A percentile compares a stretch with the other conserved stretches of the same genome.
Conservation (phyloP, 2,329 filamentous ascomycete genomes). For the Hypoxylon sp. region DNA sequence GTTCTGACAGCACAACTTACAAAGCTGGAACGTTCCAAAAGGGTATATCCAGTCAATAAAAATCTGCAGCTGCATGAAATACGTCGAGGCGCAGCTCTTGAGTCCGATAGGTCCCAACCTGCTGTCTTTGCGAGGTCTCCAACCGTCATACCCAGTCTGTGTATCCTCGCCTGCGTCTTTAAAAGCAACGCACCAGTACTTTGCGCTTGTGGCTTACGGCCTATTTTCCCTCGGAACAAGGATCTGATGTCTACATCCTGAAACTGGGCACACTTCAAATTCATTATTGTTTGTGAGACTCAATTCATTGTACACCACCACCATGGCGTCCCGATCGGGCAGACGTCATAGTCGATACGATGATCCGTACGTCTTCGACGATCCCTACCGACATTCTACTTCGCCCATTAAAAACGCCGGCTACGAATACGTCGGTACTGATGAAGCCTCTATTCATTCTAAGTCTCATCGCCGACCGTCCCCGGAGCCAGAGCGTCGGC, state of each 20-base stretch:
- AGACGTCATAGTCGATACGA: constrained; percentile 49
- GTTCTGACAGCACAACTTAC: constrained; percentile 17
- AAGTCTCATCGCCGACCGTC: constrained; percentile 41
- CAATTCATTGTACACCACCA: constrained; percentile 41
- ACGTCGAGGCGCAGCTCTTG: constrained; percentile 45
- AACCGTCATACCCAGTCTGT: constrained; percentile 23
- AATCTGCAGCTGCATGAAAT: constrained; percentile 27
- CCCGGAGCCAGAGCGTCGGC: constrained; percentile 39
- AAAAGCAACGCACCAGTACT: constrained; percentile 33
- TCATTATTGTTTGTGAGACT: constrained; percentile 15
- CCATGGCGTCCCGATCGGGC: constrained; percentile 49
- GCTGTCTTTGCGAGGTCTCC: constrained; percentile 30
- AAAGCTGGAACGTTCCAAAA: constrained; percentile 27
- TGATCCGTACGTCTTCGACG: constrained; percentile 52
- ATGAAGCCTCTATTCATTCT: constrained; percentile 44
- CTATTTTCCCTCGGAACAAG: constrained; percentile 28
- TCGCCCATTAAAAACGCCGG: constrained; percentile 40
- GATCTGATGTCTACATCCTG: constrained; percentile 12
- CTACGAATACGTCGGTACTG: constrained; percentile 54
- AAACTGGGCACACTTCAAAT: background rate
- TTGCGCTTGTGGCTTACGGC: constrained; percentile 20
- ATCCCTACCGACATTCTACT: constrained; percentile 49
- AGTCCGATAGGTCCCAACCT: constrained; percentile 29
- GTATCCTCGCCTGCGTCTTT: constrained; percentile 26
- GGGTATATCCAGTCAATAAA: constrained; percentile 15